Evolutionary conservation across 2,329 filamentous ascomycete species (phyloP), one percentile per base, ranked within the genome.

Genomic region (Colletotrichum sidae): DNA sequence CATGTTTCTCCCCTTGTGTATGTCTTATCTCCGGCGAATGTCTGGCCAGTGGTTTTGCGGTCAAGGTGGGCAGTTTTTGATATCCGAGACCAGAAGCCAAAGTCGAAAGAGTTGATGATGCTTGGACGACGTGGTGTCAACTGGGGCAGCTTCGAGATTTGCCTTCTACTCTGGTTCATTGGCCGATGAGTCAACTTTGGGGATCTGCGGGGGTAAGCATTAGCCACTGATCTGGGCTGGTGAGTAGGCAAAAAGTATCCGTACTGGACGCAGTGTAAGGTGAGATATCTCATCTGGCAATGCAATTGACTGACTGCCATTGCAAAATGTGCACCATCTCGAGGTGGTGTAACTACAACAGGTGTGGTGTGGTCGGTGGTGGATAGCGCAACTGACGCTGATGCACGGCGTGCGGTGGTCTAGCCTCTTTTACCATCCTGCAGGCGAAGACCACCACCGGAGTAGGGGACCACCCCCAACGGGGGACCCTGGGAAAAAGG

Each of bases 361-460:
- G 25, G 25, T 25, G 25, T 25, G 25, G 25, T 25, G 25, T 25
- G 25, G 25, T 25, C 25, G 25, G 25, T 25, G 25, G 34, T 44
- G 15, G 35, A 33, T 42, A 45, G 25, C 41, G 53, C 41, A 55
- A 47, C 38, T 33, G 53, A 25, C 38, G 41, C 53, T 15, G 6
- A 56, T 46, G 54, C 54, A 47, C 54, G 41, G 44, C n/a, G 34
- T 37, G 55, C 45, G 44, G n/a, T 51, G 46, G 38, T 51, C 55
- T 51, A 51, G 55, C 55, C 46, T 45, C 55, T 41, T 58, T 35
- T 42, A n/a, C 12, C 44, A 49, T 17, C 34, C 44, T n/a, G 44
- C 44, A 17, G 15, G n/a, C 45, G 15, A 8, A 10, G 45, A 9
- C 25, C 5, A 33, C 46, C 17, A 33, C 25, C 13, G 8, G 25